These are phyloP conservation scores for Allodekkera sacchari DNA, from an alignment of 805 yeast genomes.

Conservation along the genomic window DNA sequence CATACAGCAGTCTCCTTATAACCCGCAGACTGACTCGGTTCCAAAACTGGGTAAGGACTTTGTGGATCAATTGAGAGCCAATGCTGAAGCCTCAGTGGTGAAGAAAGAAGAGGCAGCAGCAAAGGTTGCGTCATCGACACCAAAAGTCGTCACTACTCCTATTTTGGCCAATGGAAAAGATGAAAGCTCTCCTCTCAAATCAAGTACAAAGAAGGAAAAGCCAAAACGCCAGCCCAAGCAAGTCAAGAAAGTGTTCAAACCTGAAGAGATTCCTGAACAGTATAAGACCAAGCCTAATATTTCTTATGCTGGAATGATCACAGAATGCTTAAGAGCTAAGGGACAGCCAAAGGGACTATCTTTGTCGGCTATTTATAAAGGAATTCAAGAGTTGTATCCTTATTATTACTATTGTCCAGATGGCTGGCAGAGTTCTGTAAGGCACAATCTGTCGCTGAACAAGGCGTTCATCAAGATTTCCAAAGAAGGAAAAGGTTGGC, in stretches of 20 bases:
- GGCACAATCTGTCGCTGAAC: conserved; percentile 82
- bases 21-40: conserved; percentile 2
- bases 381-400: conserved; percentile 82
- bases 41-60: conserved; percentile 6
- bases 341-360: conserved; percentile 70
- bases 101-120: conserved; percentile 20
- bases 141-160: background rate
- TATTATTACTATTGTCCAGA: conserved; percentile 90
- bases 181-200: background rate
- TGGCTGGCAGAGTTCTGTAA: conserved; percentile 95
- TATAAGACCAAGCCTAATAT: conserved; percentile 77
- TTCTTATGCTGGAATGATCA: conserved; percentile 74
- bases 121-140: background rate
- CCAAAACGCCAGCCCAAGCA: conserved; percentile 42
- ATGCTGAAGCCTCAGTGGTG: conserved; percentile 22
- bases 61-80: conserved; percentile 21
- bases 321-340: conserved; percentile 64
- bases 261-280: conserved; percentile 85
- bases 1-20: conserved; percentile 2
- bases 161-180: background rate
- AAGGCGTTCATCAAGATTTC: conserved; percentile 77
- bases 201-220: conserved; percentile 11
- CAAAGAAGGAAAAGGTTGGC: conserved; percentile 89
- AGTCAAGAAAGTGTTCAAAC: conserved; percentile 56
- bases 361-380: conserved; percentile 75